A percentile compares a stretch with the other conserved stretches of the same genome.
Conservation (phyloP, 257 asterid species). For the Rhazya stricta region DNA sequence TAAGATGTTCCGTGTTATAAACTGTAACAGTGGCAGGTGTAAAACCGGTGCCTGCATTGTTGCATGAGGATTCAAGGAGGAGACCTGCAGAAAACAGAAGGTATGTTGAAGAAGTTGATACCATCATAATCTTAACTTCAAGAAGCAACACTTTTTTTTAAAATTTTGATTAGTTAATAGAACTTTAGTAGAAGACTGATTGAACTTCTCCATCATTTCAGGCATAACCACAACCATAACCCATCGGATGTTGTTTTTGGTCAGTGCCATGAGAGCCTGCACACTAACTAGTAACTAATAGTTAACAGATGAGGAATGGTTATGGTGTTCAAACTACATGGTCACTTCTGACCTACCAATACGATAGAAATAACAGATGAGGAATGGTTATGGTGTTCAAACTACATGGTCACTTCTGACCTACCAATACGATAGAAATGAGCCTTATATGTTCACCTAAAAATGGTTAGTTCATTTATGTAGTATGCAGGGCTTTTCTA, state of each 20-base stretch:
- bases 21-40: conserved; percentile 63
- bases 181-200: conserved; percentile 8
- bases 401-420: too few relatives aligned
- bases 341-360: conserved; percentile 30
- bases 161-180: neutral
- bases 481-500: neutral
- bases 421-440: too few relatives aligned
- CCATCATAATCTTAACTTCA: neutral
- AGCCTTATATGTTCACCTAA: too few relatives aligned
- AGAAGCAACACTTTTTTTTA: neutral
- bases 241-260: conserved; percentile 56
- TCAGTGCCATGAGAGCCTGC: conserved; percentile 85
- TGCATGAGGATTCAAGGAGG: conserved; percentile 97
- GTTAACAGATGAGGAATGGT: conserved; percentile 44
- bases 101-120: conserved; percentile 21
- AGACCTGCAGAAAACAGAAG: conserved; percentile 71
- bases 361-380: too few relatives aligned
- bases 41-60: conserved; percentile 78
- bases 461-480: conserved; percentile 37
- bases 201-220: conserved; percentile 25
- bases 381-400: too few relatives aligned
- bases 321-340: conserved; percentile 33
- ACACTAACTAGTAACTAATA: conserved; percentile 72
- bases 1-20: conserved; percentile 32
- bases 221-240: conserved; percentile 28